These are phyloP conservation scores for Hymenotorrendiella dingleyae DNA, from an alignment of 2,329 filamentous ascomycete species.

Conservation along the genomic window DNA sequence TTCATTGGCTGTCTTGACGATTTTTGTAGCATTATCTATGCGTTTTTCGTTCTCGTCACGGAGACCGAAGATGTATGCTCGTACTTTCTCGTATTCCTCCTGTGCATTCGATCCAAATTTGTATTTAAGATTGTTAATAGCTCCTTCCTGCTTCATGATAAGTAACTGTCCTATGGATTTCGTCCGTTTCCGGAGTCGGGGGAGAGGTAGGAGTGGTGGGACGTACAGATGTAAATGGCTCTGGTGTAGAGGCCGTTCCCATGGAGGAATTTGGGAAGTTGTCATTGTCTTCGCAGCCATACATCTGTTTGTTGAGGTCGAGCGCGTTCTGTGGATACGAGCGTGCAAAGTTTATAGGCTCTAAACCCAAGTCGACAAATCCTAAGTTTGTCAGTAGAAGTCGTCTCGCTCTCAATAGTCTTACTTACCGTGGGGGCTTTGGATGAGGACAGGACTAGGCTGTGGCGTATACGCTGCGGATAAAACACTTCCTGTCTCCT, in stretches of 20 bases:
- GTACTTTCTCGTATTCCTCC: background rate
- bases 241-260: conserved; percentile 6
- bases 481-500: background rate
- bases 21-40: too few species aligned
- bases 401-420: background rate
- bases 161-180: too few species aligned
- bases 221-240: conserved; percentile 8
- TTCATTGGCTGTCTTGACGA: too few species aligned
- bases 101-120: too few species aligned
- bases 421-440: background rate
- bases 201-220: background rate
- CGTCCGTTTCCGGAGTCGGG: background rate
- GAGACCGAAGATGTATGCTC: background rate
- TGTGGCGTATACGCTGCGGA: background rate
- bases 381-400: background rate
- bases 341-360: conserved; percentile 5
- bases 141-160: too few species aligned
- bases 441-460: background rate
- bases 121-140: too few species aligned
- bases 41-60: background rate
- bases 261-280: background rate
- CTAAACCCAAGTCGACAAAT: conserved; percentile 4
- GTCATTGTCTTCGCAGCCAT: background rate
- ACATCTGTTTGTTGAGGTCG: background rate
- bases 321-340: conserved; percentile 4